These are phyloP conservation scores for Leucocoprinus birnbaumii DNA, from an alignment of 768 basidiomycete genomes.

Conservation along the genomic window DNA sequence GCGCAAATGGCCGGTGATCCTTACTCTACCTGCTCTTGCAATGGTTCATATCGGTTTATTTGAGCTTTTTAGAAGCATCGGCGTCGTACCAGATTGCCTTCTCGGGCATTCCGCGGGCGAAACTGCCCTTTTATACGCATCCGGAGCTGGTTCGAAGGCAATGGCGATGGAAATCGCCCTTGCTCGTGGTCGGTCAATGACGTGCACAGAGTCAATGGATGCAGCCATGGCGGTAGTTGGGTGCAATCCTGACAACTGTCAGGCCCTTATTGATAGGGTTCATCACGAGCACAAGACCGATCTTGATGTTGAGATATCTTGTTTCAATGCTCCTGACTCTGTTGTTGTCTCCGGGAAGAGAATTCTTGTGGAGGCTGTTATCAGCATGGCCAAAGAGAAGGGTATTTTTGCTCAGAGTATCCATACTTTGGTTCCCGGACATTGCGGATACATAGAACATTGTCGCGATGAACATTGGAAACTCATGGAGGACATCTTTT, in stretches of 20 bases:
- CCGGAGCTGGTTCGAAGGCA: constrained; percentile 35
- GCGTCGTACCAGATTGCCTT: constrained; percentile 33
- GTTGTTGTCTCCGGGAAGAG: constrained; percentile 34
- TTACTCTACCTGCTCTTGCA: constrained; percentile 38
- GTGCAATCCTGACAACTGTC: constrained; percentile 27
- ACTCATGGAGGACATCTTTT: constrained; percentile 29
- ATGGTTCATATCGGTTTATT: constrained; percentile 45
- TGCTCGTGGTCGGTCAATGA: constrained; percentile 35
- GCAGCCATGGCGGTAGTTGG: constrained; percentile 43
- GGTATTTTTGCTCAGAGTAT: constrained; percentile 35
- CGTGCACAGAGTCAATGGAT: constrained; percentile 25
- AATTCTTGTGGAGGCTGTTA: constrained; percentile 23
- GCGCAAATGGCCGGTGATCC: constrained; percentile 29
- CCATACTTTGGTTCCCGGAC: constrained; percentile 33
- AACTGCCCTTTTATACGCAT: constrained; percentile 39
- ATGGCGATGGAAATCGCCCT: constrained; percentile 43
- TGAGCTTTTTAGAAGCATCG: constrained; percentile 34
- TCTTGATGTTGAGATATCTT: constrained; percentile 33
- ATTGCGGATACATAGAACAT: constrained; percentile 34
- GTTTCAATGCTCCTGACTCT: constrained; percentile 36
- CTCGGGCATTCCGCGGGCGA: constrained; percentile 51
- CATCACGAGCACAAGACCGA: constrained; percentile 8
- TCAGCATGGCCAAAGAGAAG: constrained; percentile 22
- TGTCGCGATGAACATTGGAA: constrained; percentile 26
- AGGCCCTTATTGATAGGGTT: constrained; percentile 20